These are phyloP conservation scores for Bacterosira constricta DNA, from an alignment of 108 stramenopile genomes.

Conservation along the genomic window DNA sequence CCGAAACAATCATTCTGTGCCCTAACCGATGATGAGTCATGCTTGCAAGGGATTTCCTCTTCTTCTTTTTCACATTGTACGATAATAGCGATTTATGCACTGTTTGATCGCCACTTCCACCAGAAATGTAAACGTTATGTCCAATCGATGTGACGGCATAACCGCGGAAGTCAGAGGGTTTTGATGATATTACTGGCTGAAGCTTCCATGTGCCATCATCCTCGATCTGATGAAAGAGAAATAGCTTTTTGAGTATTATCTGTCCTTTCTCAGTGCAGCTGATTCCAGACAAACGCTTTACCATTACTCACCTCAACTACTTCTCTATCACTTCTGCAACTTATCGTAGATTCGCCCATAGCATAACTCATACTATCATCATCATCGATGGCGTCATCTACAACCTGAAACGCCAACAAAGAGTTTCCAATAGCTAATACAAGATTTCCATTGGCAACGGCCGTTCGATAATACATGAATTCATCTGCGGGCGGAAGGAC, in stretches of 20 bases:
- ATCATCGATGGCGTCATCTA: conserved; percentile 21
- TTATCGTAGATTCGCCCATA: too few species aligned
- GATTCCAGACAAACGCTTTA: too few species aligned
- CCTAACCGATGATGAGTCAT: conserved; percentile 19
- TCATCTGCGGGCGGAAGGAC: conserved; percentile 16
- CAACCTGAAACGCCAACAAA: conserved; percentile 16
- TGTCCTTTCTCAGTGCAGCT: too few species aligned
- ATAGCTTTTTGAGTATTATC: not conserved
- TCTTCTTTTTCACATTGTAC: conserved; percentile 15
- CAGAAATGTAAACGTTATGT: conserved; percentile 24
- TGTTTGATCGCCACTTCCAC: conserved; percentile 24
- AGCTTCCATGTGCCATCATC: conserved; percentile 26
- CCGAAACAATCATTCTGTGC: conserved; percentile 12
- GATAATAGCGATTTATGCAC: conserved; percentile 10
- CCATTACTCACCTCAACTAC: too few species aligned
- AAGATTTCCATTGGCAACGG: conserved; percentile 16
- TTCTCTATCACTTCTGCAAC: too few species aligned
- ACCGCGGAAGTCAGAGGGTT: conserved; percentile 23
- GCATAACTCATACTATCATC: conserved; percentile 4
- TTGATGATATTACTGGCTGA: conserved; percentile 16
- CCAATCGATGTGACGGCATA: conserved; percentile 17
- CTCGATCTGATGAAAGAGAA: conserved; percentile 4
- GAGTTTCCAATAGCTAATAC: conserved; percentile 5
- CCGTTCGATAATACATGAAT: conserved; percentile 13
- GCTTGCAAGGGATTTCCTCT: conserved; percentile 16